A percentile compares a stretch with the other conserved stretches of the same genome.
Evolutionary conservation across 805 yeast species (phyloP).

Genomic region (Candida sphagnicola): DNA sequence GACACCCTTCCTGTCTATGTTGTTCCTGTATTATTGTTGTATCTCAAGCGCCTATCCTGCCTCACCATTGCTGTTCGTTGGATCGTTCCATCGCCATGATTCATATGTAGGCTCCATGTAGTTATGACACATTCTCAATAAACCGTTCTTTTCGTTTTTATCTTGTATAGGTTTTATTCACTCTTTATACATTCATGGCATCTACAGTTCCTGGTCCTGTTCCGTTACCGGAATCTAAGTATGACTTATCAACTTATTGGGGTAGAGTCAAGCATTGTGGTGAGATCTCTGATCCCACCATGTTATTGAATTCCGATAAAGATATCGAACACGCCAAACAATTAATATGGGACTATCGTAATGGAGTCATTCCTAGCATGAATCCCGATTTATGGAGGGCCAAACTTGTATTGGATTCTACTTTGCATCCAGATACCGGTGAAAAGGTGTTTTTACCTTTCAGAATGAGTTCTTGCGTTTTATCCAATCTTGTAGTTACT

Average conservation of each 20-base stretch:
- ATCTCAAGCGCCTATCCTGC: too few species aligned
- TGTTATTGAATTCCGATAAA: conserved; percentile 66
- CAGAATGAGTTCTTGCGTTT: conserved; percentile 94
- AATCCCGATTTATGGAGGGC: conserved; percentile 87
- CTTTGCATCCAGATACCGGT: conserved; percentile 96
- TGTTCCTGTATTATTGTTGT: too few species aligned
- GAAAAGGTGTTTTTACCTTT: conserved; percentile 90
- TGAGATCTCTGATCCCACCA: conserved; percentile 86
- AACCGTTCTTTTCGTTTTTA: background rate
- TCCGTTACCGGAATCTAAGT: conserved; percentile 73
- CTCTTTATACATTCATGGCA: conserved; percentile 53
- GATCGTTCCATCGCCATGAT: too few species aligned
- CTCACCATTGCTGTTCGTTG: too few species aligned
- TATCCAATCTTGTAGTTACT: conserved; percentile 90
- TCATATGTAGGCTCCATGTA: too few species aligned
- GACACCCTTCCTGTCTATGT: too few species aligned
- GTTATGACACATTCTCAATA: background rate
- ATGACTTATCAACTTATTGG: conserved; percentile 79
- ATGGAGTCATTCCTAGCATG: conserved; percentile 61
- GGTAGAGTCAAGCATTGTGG: conserved; percentile 96
- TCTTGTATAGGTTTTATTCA: background rate
- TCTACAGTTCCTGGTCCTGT: conserved; percentile 83
- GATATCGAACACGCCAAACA: conserved; percentile 64
- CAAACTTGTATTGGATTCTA: conserved; percentile 81
- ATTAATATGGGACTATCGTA: conserved; percentile 65